phyloP scores from a whole-genome alignment of 2,329 filamentous ascomycete genomes.

The Monosporascus sp. region DNA sequence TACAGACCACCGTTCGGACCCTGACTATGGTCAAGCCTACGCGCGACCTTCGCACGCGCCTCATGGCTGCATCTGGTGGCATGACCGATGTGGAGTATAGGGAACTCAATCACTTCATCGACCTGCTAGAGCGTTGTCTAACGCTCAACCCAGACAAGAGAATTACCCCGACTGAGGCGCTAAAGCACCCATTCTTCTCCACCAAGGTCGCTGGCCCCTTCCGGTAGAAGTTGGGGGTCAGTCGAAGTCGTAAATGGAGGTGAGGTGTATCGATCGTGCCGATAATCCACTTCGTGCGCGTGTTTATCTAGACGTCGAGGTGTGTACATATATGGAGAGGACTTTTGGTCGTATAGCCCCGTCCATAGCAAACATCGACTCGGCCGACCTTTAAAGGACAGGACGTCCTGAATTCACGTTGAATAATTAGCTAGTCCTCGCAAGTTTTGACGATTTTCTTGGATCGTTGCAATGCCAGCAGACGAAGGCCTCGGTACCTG shows the following conservation, averaged over 20 bases:
- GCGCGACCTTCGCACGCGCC: slow-evolving; percentile 73
- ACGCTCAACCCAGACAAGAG: slow-evolving; percentile 89
- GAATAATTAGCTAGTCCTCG: too few species aligned
- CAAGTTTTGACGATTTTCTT: too few species aligned
- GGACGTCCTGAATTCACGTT: too few species aligned
- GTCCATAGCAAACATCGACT: too few species aligned
- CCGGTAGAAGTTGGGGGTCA: slow-evolving; percentile 12
- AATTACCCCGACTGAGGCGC: slow-evolving; percentile 77
- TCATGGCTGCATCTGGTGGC: slow-evolving; percentile 67
- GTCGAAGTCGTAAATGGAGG: not conserved
- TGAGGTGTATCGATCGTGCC: not conserved
- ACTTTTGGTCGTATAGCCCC: too few species aligned
- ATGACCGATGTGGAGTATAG: slow-evolving; percentile 69
- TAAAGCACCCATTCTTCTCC: slow-evolving; percentile 82
- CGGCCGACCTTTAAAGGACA: too few species aligned
- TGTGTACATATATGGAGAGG: too few species aligned
- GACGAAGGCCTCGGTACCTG: too few species aligned
- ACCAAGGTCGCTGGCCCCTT: slow-evolving; percentile 29
- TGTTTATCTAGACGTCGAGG: not conserved
- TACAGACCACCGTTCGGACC: slow-evolving; percentile 61
- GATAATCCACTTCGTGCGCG: not conserved
- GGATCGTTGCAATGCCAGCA: too few species aligned
- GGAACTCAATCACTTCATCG: slow-evolving; percentile 78
- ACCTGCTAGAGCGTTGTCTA: slow-evolving; percentile 83
- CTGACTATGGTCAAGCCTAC: slow-evolving; percentile 69